Percentiles rank a stretch among this genome's conserved stretches.
Evolutionary conservation across 164 flowering plant species (phyloP).

Genomic region (Nymphaea thermarum): DNA sequence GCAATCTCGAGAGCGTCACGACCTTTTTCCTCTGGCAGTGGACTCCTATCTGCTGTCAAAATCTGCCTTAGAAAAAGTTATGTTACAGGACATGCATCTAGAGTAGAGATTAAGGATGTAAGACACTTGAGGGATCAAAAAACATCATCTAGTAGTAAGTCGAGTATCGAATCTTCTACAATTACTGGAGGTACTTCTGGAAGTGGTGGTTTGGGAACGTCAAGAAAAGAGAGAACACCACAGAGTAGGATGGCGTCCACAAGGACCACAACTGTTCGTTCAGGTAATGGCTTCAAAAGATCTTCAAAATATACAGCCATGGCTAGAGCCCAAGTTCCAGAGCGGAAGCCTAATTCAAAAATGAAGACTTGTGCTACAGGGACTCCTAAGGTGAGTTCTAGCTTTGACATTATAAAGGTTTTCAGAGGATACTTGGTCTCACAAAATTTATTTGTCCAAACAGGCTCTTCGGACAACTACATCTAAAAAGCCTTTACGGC

Average conservation of each 20-base stretch:
- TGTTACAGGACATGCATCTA: constrained; percentile 43
- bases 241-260: constrained; percentile 13
- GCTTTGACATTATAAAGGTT: no score
- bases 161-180: constrained; percentile 48
- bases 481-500: neutral
- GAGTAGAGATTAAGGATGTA: constrained; percentile 27
- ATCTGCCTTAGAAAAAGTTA: constrained; percentile 35
- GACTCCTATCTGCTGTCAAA: constrained; percentile 29
- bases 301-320: neutral
- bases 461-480: neutral
- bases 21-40: constrained; percentile 18
- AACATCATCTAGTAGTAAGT: constrained; percentile 32
- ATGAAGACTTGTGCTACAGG: neutral
- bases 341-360: neutral
- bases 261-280: neutral
- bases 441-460: neutral
- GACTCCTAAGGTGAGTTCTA: neutral
- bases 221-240: constrained; percentile 14
- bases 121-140: constrained; percentile 19
- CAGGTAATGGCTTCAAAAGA: neutral
- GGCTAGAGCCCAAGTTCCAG: neutral
- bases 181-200: constrained; percentile 13
- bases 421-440: no score
- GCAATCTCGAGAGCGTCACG: constrained; percentile 19
- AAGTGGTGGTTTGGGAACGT: neutral